Conservation (phyloP, 225 moss, liverwort and hornwort species). For the Lunularia cruciata region DNA sequence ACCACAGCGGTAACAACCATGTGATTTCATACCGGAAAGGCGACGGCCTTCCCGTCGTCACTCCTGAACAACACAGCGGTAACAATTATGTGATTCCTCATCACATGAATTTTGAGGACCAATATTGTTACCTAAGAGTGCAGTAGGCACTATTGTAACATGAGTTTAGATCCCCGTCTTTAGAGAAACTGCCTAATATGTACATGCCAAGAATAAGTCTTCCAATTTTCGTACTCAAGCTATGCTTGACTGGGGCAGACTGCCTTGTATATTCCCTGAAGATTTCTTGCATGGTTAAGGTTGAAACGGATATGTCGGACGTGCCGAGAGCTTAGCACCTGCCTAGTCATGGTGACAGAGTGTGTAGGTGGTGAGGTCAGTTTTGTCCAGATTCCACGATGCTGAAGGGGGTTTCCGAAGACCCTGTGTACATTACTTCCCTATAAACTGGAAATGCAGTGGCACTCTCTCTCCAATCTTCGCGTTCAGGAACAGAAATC, state of each 20-base stretch:
- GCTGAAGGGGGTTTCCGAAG: background rate
- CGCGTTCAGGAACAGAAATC: no score
- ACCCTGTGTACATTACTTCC: constrained; percentile 25
- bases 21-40: constrained; percentile 1
- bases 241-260: constrained; percentile 15
- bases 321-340: constrained; percentile 25
- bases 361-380: constrained; percentile 13
- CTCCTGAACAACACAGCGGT: constrained; percentile 7
- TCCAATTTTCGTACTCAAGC: constrained; percentile 26
- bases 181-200: constrained; percentile 1
- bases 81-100: background rate
- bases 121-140: background rate
- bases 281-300: constrained; percentile 6
- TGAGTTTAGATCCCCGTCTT: constrained; percentile 10
- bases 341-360: constrained; percentile 11
- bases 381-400: constrained; percentile 11
- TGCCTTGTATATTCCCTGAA: constrained; percentile 5
- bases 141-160: constrained; percentile 13
- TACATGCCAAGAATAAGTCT: constrained; percentile 29
- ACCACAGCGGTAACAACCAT: background rate
- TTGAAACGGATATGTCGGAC: constrained; percentile 15
- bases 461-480: constrained; percentile 12
- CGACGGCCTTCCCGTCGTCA: constrained; percentile 15
- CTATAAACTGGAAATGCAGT: constrained; percentile 13
- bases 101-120: background rate